Conservation (phyloP, 129 eudicot species). For the Escallonia herrerae region DNA sequence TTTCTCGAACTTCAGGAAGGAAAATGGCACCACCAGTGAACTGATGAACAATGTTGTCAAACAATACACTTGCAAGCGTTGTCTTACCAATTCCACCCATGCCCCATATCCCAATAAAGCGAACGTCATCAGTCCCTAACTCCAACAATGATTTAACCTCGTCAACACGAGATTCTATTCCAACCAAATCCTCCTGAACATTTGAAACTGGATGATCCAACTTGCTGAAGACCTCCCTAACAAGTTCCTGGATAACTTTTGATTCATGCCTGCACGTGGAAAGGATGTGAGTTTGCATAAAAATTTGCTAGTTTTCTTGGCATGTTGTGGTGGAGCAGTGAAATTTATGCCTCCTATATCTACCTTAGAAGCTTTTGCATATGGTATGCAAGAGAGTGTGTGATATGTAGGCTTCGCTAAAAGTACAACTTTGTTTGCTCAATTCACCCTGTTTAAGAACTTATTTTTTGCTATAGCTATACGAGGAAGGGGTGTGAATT, state of each 20-base stretch:
- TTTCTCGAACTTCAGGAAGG: constrained; percentile 9
- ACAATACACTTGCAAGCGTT: constrained; percentile 9
- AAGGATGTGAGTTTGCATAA: too few relatives aligned
- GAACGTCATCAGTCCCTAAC: not conserved
- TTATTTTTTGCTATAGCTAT: too few relatives aligned
- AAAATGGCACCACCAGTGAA: constrained; percentile 12
- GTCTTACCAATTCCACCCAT: constrained; percentile 27
- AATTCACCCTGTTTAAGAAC: too few relatives aligned
- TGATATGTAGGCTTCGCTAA: too few relatives aligned
- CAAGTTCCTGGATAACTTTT: constrained; percentile 3
- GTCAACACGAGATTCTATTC: constrained; percentile 10
- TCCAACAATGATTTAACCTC: not conserved
- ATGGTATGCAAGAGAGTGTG: too few relatives aligned
- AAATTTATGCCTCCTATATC: too few relatives aligned
- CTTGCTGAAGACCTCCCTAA: not conserved
- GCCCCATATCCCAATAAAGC: constrained; percentile 21
- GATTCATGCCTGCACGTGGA: constrained; percentile 10
- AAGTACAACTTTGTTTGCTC: too few relatives aligned
- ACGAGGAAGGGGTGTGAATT: too few relatives aligned
- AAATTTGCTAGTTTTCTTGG: too few relatives aligned
- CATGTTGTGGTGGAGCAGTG: too few relatives aligned
- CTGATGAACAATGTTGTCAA: not conserved
- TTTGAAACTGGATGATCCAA: not conserved
- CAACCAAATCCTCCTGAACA: constrained; percentile 7
- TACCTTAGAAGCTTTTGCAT: too few relatives aligned